phyloP scores from a whole-genome alignment of 768 basidiomycete species.

The Rhodosporidiobolus sp. region DNA sequence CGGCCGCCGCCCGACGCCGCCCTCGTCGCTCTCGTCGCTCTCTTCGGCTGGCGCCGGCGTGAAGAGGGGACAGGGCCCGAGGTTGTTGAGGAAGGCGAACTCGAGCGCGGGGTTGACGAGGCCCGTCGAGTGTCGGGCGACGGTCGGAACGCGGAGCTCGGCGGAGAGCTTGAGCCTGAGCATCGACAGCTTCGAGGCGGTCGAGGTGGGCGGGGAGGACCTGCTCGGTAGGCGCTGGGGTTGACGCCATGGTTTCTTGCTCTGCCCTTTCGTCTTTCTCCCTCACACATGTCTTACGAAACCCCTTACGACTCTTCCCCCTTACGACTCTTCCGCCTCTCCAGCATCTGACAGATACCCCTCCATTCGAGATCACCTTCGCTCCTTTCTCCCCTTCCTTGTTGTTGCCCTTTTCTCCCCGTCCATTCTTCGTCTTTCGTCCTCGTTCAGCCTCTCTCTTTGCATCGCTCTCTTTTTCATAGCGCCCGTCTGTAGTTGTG shows the following conservation, averaged over 20 bases:
- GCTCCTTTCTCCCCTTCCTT: too few species aligned
- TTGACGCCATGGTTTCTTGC: neutral
- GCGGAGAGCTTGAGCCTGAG: neutral
- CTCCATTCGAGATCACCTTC: neutral
- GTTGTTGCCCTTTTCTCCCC: neutral
- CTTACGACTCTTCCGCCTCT: too few species aligned
- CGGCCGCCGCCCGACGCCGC: neutral
- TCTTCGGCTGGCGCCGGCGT: neutral
- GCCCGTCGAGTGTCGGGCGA: neutral
- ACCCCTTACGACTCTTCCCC: too few species aligned
- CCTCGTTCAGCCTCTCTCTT: neutral
- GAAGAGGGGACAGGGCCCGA: neutral
- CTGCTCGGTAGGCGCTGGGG: neutral
- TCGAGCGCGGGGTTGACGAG: constrained; percentile 12
- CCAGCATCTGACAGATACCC: neutral
- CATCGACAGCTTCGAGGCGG: neutral
- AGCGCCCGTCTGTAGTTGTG: too few species aligned
- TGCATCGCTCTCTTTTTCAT: too few species aligned
- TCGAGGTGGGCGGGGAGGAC: neutral
- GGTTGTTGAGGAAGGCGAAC: constrained; percentile 14
- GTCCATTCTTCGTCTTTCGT: neutral
- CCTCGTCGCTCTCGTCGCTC: neutral
- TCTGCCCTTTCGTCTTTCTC: neutral
- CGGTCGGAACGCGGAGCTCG: neutral
- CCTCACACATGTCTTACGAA: neutral